Evolutionary conservation across 176 grass and related monocot genomes (phyloP).

Genomic region (Ananas comosus): DNA sequence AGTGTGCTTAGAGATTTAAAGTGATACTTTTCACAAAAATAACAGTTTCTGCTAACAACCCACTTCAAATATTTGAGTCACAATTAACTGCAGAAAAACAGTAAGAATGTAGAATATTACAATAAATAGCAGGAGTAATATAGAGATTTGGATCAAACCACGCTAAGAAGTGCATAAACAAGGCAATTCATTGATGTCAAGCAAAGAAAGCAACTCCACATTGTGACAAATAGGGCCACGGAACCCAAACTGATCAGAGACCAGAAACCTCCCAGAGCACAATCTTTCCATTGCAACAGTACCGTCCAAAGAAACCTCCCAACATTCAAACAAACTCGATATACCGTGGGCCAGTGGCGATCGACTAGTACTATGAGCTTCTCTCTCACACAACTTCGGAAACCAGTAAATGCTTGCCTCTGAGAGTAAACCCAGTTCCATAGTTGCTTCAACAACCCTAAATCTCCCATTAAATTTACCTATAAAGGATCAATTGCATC

Average conservation of each 20-base stretch:
- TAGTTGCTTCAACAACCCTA: constrained; percentile 82
- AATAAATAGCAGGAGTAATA: constrained; percentile 3
- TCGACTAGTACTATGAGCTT: constrained; percentile 61
- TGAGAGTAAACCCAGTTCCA: constrained; percentile 77
- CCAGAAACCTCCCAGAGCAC: constrained; percentile 33
- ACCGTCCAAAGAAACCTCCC: constrained; percentile 34
- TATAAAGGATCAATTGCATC: background rate
- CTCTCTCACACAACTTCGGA: constrained; percentile 36
- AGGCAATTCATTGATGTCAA: constrained; percentile 52
- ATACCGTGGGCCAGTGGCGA: constrained; percentile 84
- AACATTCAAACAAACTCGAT: constrained; percentile 36
- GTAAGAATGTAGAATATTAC: no score
- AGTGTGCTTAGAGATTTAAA: no score
- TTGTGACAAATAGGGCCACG: constrained; percentile 70
- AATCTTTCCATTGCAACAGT: constrained; percentile 62
- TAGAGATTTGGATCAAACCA: constrained; percentile 47
- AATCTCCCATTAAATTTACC: constrained; percentile 45
- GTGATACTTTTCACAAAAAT: no score
- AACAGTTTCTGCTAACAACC: no score
- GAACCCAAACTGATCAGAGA: constrained; percentile 62
- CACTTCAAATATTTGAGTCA: no score
- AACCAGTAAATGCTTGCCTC: constrained; percentile 55
- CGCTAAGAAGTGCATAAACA: constrained; percentile 55
- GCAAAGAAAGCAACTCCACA: constrained; percentile 91
- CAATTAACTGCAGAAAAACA: no score